Evolutionary conservation across 1,139 yeast species (phyloP).

Genomic region (Zygoascus meyerae): DNA sequence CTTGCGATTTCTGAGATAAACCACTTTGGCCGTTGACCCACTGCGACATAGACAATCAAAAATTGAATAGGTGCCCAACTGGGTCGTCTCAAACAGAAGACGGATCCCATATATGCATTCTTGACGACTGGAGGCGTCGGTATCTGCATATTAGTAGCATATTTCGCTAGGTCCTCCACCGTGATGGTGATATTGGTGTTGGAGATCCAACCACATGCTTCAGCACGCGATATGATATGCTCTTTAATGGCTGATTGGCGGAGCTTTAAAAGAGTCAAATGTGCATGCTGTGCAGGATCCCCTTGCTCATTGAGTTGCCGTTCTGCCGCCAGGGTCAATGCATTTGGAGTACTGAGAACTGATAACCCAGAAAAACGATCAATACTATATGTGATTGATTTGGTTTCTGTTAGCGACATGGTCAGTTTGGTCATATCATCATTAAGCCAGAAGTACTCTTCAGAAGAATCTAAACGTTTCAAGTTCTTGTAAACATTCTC

Average conservation of each 20-base stretch:
- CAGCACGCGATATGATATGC: constrained; percentile 30
- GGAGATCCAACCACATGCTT: constrained; percentile 34
- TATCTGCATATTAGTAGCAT: background rate
- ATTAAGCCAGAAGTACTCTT: constrained; percentile 8
- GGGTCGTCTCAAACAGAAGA: constrained; percentile 31
- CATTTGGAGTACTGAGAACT: constrained; percentile 29
- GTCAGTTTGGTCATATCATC: constrained; percentile 7
- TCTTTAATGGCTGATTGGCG: constrained; percentile 31
- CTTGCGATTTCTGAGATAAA: constrained; percentile 29
- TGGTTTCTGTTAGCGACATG: constrained; percentile 21
- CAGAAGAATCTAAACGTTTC: constrained; percentile 11
- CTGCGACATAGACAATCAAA: constrained; percentile 28
- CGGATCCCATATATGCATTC: constrained; percentile 18
- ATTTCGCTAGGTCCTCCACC: constrained; percentile 23
- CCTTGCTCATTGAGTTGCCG: constrained; percentile 28
- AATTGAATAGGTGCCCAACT: constrained; percentile 35
- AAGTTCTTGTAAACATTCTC: constrained; percentile 23
- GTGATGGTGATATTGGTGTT: constrained; percentile 23
- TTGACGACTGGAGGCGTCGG: background rate
- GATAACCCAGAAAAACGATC: constrained; percentile 32
- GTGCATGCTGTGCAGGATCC: constrained; percentile 24
- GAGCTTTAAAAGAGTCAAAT: constrained; percentile 26
- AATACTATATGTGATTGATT: constrained; percentile 21
- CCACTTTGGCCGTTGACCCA: constrained; percentile 28
- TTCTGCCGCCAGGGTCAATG: constrained; percentile 29